These are phyloP conservation scores for Fusarium sp. DNA, from an alignment of 2,329 filamentous ascomycete genomes.

Conservation along the genomic window DNA sequence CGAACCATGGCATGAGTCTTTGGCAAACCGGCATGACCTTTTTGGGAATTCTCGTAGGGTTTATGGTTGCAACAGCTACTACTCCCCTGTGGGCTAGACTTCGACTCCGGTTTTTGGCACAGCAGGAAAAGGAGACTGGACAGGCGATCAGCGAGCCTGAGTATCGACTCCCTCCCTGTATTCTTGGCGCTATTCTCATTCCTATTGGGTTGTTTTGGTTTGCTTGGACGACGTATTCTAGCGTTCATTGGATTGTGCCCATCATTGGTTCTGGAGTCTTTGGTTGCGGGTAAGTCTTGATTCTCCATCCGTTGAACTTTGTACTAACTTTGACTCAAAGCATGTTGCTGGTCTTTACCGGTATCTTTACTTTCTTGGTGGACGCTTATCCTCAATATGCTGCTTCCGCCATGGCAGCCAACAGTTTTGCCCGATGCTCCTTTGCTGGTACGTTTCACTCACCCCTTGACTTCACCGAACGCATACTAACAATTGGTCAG, in stretches of 20 bases:
- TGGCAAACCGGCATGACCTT: constrained; percentile 61
- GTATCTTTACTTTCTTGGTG: constrained; percentile 41
- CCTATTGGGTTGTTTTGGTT: constrained; percentile 39
- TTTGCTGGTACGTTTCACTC: constrained; percentile 25
- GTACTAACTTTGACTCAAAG: neutral
- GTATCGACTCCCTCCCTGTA: constrained; percentile 23
- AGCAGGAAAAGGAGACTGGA: constrained; percentile 27
- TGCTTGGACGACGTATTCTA: constrained; percentile 28
- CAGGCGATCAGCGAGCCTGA: constrained; percentile 29
- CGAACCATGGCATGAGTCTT: constrained; percentile 77
- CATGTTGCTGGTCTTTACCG: constrained; percentile 26
- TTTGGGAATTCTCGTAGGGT: constrained; percentile 31
- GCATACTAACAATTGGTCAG: neutral
- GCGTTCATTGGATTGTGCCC: constrained; percentile 37
- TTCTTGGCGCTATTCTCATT: constrained; percentile 29
- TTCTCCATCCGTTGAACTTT: fast-evolving
- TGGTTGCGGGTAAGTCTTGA: constrained; percentile 34
- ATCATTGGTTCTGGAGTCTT: constrained; percentile 35
- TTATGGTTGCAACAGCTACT: constrained; percentile 1
- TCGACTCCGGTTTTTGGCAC: neutral
- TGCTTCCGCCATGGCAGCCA: constrained; percentile 42
- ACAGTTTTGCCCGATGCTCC: constrained; percentile 38
- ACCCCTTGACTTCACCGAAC: fast-evolving
- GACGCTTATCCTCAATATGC: constrained; percentile 41
- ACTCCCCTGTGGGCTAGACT: constrained; percentile 36